phyloP scores from a whole-genome alignment of 768 basidiomycete species.

The Auriscalpium orientale region DNA sequence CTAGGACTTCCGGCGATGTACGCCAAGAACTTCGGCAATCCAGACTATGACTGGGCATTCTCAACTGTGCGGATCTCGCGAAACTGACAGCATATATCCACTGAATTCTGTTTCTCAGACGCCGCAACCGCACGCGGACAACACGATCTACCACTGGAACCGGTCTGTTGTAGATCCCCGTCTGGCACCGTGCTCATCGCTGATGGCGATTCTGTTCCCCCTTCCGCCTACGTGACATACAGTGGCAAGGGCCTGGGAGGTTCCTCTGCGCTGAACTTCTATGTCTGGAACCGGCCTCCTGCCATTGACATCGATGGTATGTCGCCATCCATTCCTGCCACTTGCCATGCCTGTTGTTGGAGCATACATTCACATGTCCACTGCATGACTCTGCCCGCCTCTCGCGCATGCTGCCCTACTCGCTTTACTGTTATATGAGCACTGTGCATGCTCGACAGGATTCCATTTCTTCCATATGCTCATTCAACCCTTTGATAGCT shows the following conservation, averaged over 20 bases:
- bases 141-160: neutral
- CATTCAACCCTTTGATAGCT: neutral
- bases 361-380: too few relatives aligned
- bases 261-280: conserved; percentile 2
- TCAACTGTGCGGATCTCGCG: neutral
- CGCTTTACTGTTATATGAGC: too few relatives aligned
- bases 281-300: neutral
- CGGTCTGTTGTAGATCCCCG: neutral
- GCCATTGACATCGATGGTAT: conserved; percentile 5
- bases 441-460: neutral
- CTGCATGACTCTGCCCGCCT: too few relatives aligned
- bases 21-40: neutral
- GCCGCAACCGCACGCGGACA: neutral
- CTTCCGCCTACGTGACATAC: neutral
- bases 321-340: neutral
- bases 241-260: conserved; percentile 9
- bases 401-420: too few relatives aligned
- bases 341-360: neutral
- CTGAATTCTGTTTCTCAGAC: neutral
- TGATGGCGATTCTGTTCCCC: neutral
- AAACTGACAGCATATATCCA: neutral
- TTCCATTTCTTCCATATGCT: neutral
- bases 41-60: conserved; percentile 3
- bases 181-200: neutral
- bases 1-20: conserved; percentile 1